Percentiles rank a stretch among this genome's conserved stretches.
Conservation (phyloP, 345 rosid genomes). For the Eucalyptus polyanthemos region DNA sequence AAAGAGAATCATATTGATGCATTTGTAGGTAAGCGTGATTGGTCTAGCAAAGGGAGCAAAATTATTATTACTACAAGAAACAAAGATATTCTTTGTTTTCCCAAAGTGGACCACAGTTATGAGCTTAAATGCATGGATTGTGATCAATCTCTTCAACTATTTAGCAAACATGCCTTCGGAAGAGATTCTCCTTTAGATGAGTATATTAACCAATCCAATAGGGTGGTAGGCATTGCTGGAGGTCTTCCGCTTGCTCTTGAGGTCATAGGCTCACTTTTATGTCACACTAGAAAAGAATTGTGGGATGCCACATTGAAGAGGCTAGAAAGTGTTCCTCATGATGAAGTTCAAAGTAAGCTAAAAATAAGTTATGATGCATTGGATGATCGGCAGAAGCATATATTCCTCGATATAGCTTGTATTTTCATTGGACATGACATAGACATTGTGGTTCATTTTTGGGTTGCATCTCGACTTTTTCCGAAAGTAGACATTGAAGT, state of each 20-base stretch:
- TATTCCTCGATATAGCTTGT: background rate
- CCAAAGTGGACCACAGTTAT: too few species aligned
- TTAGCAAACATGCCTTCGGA: background rate
- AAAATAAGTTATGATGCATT: background rate
- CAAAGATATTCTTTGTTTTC: too few species aligned
- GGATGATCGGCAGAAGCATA: fast-evolving
- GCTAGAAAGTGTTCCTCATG: background rate
- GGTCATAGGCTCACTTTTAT: background rate
- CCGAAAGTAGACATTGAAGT: fast-evolving
- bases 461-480: background rate
- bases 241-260: fast-evolving
- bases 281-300: fast-evolving
- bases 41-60: too few species aligned
- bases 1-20: too few species aligned
- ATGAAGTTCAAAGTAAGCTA: fast-evolving
- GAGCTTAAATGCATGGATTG: too few species aligned
- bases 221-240: fast-evolving
- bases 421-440: fast-evolving
- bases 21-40: too few species aligned
- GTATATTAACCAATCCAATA: fast-evolving
- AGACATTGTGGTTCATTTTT: fast-evolving
- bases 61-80: too few species aligned
- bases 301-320: fast-evolving
- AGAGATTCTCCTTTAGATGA: background rate
- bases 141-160: background rate